Base-by-base conservation (phyloP, 2,329 filamentous ascomycete genomes). In the Mycocentrospora acerina region DNA sequence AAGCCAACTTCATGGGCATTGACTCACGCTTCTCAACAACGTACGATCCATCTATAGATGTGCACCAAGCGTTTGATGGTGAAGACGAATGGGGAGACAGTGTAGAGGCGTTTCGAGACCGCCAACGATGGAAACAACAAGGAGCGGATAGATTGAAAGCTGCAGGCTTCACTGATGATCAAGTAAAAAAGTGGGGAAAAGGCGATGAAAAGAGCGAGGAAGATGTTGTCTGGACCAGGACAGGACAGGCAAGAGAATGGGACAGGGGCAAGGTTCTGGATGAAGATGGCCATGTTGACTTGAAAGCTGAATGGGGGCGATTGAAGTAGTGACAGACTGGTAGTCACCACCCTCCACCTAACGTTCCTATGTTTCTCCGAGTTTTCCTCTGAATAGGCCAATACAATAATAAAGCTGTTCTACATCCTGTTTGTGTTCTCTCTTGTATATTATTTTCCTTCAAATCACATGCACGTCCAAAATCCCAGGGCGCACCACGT, bases 61-160 rank as follows among this genome's bases (percentile, higher is more conserved):
- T 85, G 3, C 69, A 75, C 26, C 68, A 73, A 29, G 48, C 65
- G 44, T 63, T 72, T 2, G 71, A 73, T 1, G 71, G 69, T 3
- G 76, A 75, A 18, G 82, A 84, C 44, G 81, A 88, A 43, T 95
- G 89, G 90, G 86, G 88, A 29, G 80, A 88, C 53, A 82, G 86
- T 1, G 73, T 93, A 1, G 89, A 95, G 66, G 82, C 84, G 4
- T 75, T 88, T 39, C 79, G 85, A 26, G 89, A 95, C 61, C 81
- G 88, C n/a, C 80, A 88, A 51, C 83, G 83, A 50, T 90, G 86
- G 81, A 83, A 81, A 56, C 77, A 83, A 47, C 81, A 83, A 51
- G 88, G 89, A 19, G 86, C 86, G 6, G 83, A 90, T 35, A 74
- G 90, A 41, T 70, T 96, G 43, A 82, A 82, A 24, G 80, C 80